Conservation (phyloP, 108 stramenopile species). For the Nannochloropsis granulata region DNA sequence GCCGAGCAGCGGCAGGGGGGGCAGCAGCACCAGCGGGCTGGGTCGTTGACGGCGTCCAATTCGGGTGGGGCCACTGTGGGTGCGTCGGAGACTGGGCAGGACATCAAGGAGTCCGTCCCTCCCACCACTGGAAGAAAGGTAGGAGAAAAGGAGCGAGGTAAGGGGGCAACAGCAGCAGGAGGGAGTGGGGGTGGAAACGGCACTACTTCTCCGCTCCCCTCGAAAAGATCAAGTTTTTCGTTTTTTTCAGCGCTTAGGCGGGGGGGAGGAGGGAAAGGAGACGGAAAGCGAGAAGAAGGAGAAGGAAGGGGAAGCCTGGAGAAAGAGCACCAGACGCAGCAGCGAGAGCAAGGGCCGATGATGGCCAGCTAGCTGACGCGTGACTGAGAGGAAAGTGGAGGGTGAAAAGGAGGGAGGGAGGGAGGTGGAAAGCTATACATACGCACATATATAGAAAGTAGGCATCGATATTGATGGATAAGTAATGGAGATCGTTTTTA, state of each 20-base stretch:
- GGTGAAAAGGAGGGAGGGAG: too few relatives aligned
- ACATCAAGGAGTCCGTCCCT: not conserved
- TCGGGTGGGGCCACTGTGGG: not conserved
- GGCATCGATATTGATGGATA: too few relatives aligned
- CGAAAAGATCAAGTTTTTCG: not conserved
- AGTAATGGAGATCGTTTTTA: too few relatives aligned
- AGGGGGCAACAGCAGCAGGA: not conserved
- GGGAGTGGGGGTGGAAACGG: not conserved
- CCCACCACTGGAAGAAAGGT: not conserved
- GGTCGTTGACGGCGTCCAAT: not conserved
- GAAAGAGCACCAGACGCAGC: too few relatives aligned
- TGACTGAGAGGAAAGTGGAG: too few relatives aligned
- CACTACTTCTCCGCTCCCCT: not conserved
- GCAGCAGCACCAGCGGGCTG: not conserved
- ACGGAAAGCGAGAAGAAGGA: not conserved
- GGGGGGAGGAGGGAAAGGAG: not conserved
- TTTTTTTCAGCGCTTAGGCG: not conserved
- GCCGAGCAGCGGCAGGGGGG: too few relatives aligned
- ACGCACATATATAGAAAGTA: too few relatives aligned
- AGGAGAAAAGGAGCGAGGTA: not conserved
- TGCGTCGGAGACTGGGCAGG: not conserved
- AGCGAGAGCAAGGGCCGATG: too few relatives aligned
- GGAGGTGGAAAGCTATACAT: too few relatives aligned
- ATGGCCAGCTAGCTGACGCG: too few relatives aligned
- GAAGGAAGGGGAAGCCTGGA: too few relatives aligned